phyloP scores from a whole-genome alignment of 2,329 filamentous ascomycete genomes.

The Colletotrichum orchidophilum region DNA sequence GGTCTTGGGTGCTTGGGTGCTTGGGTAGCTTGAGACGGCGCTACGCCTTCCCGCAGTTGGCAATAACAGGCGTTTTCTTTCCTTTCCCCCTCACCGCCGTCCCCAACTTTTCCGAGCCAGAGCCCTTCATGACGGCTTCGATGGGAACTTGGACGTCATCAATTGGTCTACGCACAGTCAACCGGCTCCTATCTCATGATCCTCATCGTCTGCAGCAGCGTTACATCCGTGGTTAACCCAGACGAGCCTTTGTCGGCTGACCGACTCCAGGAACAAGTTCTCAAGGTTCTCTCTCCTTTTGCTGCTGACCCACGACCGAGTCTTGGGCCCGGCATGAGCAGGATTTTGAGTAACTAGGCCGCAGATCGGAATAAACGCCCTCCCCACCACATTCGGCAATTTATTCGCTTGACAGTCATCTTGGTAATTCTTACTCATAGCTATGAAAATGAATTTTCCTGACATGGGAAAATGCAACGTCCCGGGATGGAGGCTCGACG shows the following conservation, averaged over 20 bases:
- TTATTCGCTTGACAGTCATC: conserved; percentile 7
- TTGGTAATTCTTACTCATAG: neutral
- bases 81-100: too few species aligned
- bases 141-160: neutral
- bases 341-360: neutral
- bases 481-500: neutral
- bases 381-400: conserved; percentile 10
- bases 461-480: conserved; percentile 5
- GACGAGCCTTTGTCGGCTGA: neutral
- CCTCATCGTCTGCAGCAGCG: neutral
- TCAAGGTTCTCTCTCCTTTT: neutral
- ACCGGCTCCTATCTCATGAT: too few species aligned
- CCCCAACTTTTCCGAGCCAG: too few species aligned
- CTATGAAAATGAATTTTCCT: neutral
- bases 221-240: conserved; percentile 15
- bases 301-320: too few species aligned
- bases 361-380: conserved; percentile 28
- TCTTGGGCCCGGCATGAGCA: neutral
- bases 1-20: neutral
- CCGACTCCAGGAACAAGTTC: neutral
- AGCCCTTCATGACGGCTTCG: neutral
- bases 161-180: neutral
- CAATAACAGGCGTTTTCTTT: neutral
- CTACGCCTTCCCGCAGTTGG: conserved; percentile 19
- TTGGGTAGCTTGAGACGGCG: neutral